Evolutionary conservation across 441 rosid species (phyloP).

Genomic region (Jatropha multifida): DNA sequence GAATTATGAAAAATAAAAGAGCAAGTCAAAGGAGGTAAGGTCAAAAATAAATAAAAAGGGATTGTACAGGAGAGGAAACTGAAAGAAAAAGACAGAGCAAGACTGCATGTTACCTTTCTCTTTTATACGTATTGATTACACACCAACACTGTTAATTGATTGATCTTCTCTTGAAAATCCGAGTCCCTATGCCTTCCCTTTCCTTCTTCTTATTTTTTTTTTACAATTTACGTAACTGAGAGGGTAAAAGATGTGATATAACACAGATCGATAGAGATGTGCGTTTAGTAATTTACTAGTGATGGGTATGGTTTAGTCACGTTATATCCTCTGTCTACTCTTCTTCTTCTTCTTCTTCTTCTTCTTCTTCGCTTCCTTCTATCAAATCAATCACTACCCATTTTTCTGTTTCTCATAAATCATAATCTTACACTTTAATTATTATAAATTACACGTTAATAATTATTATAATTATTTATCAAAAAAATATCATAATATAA

Average conservation of each 20-base stretch:
- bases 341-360: constrained; percentile 24
- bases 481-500: too few species aligned
- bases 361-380: constrained; percentile 25
- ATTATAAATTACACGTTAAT: neutral
- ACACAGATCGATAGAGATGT: neutral
- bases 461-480: neutral
- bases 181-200: constrained; percentile 24
- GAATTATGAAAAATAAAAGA: neutral
- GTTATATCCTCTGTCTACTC: constrained; percentile 26
- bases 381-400: constrained; percentile 35
- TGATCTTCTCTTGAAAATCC: constrained; percentile 8
- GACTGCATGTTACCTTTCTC: constrained; percentile 28
- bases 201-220: constrained; percentile 22
- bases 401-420: constrained; percentile 18
- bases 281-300: neutral
- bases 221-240: constrained; percentile 40
- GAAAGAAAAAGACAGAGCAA: constrained; percentile 29
- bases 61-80: constrained; percentile 27
- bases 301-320: constrained; percentile 29
- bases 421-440: constrained; percentile 16
- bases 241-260: constrained; percentile 46
- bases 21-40: neutral
- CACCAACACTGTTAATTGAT: neutral
- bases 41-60: neutral
- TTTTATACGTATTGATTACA: constrained; percentile 26